These are phyloP conservation scores for Penicillium aurantiogriseum DNA, from an alignment of 2,329 filamentous ascomycete genomes.

Conservation along the genomic window DNA sequence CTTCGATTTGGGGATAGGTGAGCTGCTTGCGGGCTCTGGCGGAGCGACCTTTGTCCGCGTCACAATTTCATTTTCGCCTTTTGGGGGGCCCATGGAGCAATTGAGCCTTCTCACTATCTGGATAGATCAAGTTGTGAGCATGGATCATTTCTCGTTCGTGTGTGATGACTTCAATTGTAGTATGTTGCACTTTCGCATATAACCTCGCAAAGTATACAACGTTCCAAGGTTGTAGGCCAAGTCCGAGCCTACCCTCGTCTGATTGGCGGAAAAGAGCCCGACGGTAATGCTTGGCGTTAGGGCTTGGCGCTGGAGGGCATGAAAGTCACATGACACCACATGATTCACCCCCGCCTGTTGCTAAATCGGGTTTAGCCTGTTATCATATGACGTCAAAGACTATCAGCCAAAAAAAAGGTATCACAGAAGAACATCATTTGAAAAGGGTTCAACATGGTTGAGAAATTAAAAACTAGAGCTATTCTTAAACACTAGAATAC, in stretches of 20 bases:
- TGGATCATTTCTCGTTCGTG: not conserved
- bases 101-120: not conserved
- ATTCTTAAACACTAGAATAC: not conserved
- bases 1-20: not conserved
- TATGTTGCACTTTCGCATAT: not conserved
- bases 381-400: constrained; percentile 18
- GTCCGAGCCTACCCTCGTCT: not conserved
- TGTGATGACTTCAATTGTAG: not conserved
- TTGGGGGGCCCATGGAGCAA: not conserved
- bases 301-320: constrained; percentile 6
- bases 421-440: not conserved
- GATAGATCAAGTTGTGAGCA: not conserved
- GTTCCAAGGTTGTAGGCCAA: not conserved
- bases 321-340: constrained; percentile 1
- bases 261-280: constrained; percentile 12
- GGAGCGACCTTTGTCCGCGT: not conserved
- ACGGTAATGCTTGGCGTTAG: constrained; percentile 2
- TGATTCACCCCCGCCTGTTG: constrained; percentile 4
- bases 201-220: not conserved
- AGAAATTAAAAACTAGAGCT: not conserved
- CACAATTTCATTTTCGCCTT: not conserved
- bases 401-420: not conserved
- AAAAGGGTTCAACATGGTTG: not conserved
- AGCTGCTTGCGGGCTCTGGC: not conserved
- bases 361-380: not conserved